Conservation (phyloP, 2,329 filamentous ascomycete genomes). For the Diaporthe sp. region DNA sequence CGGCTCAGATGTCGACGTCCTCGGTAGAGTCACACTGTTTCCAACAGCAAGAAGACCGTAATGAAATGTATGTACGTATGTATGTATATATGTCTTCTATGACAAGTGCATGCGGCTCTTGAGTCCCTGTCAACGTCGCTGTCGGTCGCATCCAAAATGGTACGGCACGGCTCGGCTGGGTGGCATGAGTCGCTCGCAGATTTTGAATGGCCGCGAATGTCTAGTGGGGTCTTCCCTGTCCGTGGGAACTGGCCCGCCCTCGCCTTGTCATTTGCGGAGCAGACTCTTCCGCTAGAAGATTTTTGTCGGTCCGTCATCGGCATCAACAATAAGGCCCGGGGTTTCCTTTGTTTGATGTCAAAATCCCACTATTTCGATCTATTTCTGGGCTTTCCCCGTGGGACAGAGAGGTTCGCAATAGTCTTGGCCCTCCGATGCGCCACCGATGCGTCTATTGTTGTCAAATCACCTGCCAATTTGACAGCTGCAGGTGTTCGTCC, state of each 20-base stretch:
- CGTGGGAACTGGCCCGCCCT: neutral
- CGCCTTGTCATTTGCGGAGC: conserved; percentile 26
- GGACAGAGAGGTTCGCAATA: neutral
- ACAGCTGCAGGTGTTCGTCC: neutral
- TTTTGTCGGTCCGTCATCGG: conserved; percentile 33
- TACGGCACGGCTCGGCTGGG: conserved; percentile 14
- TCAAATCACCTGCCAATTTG: neutral
- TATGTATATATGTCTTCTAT: neutral
- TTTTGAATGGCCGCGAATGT: conserved; percentile 26
- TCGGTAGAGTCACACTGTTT: neutral
- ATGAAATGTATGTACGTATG: neutral
- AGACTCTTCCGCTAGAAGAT: conserved; percentile 21
- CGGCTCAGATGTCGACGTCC: neutral
- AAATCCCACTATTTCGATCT: neutral
- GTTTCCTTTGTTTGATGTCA: neutral
- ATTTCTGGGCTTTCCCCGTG: neutral
- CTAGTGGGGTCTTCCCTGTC: conserved; percentile 23
- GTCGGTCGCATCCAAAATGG: conserved; percentile 8
- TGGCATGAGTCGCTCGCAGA: conserved; percentile 30
- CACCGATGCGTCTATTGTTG: neutral
- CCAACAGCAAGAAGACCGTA: neutral
- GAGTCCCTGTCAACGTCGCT: conserved; percentile 6
- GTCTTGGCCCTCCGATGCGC: conserved; percentile 9
- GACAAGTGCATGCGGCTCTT: conserved; percentile 2
- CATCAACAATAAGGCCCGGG: conserved; percentile 16